Percentiles rank a stretch among this genome's conserved stretches.
These are phyloP conservation scores for Suillus americanus DNA, from an alignment of 768 basidiomycete genomes.

Conservation along the genomic window DNA sequence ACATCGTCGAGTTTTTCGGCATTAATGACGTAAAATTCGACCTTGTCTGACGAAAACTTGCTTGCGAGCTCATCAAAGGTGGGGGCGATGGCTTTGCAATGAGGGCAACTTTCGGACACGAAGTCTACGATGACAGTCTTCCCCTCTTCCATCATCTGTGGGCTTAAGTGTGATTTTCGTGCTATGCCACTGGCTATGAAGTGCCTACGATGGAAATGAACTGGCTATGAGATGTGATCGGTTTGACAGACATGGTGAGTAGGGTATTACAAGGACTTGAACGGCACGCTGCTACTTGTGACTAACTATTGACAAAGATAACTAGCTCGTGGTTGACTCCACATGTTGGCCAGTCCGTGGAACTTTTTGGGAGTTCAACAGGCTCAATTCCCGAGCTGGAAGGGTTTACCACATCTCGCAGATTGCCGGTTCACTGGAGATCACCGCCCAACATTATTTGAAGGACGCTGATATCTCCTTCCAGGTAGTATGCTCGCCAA, in stretches of 20 bases:
- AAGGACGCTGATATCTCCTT: not conserved
- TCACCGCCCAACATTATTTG: not conserved
- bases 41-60: slow-evolving; percentile 18
- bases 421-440: no score
- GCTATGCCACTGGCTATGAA: not conserved
- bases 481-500: not conserved
- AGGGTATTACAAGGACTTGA: not conserved
- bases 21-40: slow-evolving; percentile 72
- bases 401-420: not conserved
- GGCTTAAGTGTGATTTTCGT: not conserved
- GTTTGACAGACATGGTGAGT: slow-evolving; percentile 6
- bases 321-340: not conserved
- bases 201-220: slow-evolving; percentile 4
- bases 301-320: not conserved
- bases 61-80: slow-evolving; percentile 5
- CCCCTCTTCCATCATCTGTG: slow-evolving; percentile 13
- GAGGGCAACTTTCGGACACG: slow-evolving; percentile 4
- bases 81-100: slow-evolving; percentile 6
- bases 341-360: not conserved
- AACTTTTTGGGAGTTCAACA: not conserved
- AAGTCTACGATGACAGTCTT: slow-evolving; percentile 20
- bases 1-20: slow-evolving; percentile 55
- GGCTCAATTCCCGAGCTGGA: not conserved
- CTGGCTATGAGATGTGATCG: slow-evolving; percentile 8
- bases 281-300: no score